Evolutionary conservation across 2,329 filamentous ascomycete species (phyloP), one percentile per base, ranked within the genome.

Genomic region (Nemania bipapillata): DNA sequence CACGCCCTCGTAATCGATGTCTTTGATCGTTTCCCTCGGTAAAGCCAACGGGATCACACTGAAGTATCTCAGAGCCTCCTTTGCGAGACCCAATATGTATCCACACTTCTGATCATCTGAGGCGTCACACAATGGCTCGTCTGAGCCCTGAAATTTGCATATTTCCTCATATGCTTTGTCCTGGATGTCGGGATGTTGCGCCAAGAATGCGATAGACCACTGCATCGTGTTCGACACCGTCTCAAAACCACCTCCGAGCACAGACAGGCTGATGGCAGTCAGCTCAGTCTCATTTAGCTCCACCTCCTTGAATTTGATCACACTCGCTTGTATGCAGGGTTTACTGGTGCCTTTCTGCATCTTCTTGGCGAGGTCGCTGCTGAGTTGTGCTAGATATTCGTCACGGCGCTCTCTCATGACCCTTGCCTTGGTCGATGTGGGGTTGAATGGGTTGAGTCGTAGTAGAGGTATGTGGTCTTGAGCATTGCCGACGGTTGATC

Each of bases 401-500:
- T 93, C 91, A 59, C 92, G 84, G 22, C 92, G 85, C n/a, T 82
- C 81, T 42, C 91, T 86, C 79, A 90, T 92, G 68, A 89, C 87
- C 7, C 86, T 81, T 0, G 92, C 91, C 56, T 88, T 85, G 2
- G 83, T 83, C 0, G 74, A 75, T 1, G 63, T 70, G 6, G 65
- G 8, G 54, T 72, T 77, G 22, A 77, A 69, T 2, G 75, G 75
- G 74, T 88, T 93, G 1, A 93, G 78, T 30, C 92, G 85, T 68
- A 96, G 77, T 4, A 94, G 75, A 0, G 92, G 92, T n/a, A 96
- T 87, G 73, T 95, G 95, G 75, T 96, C 92, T 75, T 93, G 91
- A 88, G 91, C 92, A 77, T 95, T 95, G 76, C 94, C 93, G 74
- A 90, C 92, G 0, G 92, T 95, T 28, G 88, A 91, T 55, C 92